phyloP scores from a whole-genome alignment of 805 yeast species.

The Wickerhamomyces silvicola region DNA sequence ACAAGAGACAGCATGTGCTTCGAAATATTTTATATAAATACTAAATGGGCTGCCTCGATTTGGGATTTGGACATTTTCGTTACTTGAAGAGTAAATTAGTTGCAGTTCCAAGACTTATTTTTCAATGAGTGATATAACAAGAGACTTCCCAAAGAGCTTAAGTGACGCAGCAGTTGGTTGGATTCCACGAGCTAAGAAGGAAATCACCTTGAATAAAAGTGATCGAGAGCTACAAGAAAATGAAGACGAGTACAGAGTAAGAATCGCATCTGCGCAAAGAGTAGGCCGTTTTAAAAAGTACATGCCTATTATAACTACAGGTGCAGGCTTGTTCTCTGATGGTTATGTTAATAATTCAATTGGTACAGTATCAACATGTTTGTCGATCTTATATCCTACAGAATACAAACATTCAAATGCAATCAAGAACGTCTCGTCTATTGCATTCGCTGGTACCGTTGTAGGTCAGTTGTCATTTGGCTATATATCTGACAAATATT shows the following conservation, averaged over 20 bases:
- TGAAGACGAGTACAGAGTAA: conserved; percentile 17
- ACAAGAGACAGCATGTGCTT: too few species aligned
- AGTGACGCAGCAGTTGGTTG: conserved; percentile 34
- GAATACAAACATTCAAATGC: conserved; percentile 61
- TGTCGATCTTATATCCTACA: conserved; percentile 56
- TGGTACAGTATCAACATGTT: conserved; percentile 68
- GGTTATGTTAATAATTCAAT: conserved; percentile 88
- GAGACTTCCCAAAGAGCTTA: conserved; percentile 45
- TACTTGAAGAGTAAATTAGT: neutral
- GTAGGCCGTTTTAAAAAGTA: conserved; percentile 27
- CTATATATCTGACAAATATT: conserved; percentile 67
- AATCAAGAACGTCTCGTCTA: conserved; percentile 72
- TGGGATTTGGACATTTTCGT: neutral
- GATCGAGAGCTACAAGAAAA: conserved; percentile 23
- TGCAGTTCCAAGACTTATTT: neutral
- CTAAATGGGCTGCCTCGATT: too few species aligned
- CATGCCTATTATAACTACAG: conserved; percentile 76
- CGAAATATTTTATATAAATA: too few species aligned
- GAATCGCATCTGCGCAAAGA: conserved; percentile 12
- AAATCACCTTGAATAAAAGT: conserved; percentile 33
- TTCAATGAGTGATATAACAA: conserved; percentile 7
- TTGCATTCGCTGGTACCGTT: conserved; percentile 90
- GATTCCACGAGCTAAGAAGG: conserved; percentile 35
- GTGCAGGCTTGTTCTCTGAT: conserved; percentile 91
- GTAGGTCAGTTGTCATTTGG: conserved; percentile 83